A percentile compares a stretch with the other conserved stretches of the same genome.
phyloP scores from a whole-genome alignment of 371 early-diverging fungal species.

The Neoconidiobolus thromboides region DNA sequence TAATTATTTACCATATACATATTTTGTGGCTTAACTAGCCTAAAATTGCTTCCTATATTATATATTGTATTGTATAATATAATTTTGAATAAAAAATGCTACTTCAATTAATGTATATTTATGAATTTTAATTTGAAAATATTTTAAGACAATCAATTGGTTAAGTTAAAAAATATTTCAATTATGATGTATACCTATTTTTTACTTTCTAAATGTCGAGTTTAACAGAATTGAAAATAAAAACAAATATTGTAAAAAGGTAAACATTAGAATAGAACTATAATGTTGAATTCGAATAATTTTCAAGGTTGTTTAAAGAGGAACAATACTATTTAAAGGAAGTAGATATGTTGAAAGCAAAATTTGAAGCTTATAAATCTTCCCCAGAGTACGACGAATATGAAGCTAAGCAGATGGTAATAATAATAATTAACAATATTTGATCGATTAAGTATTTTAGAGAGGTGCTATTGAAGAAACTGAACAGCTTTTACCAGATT shows the following conservation, averaged over 20 bases:
- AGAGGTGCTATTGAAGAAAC: conserved; percentile 3
- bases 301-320: conserved; percentile 3
- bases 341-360: background rate
- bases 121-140: too few relatives aligned
- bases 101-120: too few relatives aligned
- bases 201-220: background rate
- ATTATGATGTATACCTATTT: too few relatives aligned
- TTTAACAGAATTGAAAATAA: background rate
- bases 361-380: background rate
- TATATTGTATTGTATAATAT: too few relatives aligned
- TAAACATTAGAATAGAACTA: background rate
- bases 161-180: too few relatives aligned
- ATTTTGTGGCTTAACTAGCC: too few relatives aligned
- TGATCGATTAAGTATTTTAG: background rate
- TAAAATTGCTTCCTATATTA: too few relatives aligned
- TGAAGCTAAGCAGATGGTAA: conserved; percentile 5
- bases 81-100: too few relatives aligned
- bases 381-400: conserved; percentile 1
- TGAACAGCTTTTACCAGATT: conserved; percentile 1
- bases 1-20: too few relatives aligned
- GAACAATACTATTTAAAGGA: conserved; percentile 6
- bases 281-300: background rate
- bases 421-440: background rate
- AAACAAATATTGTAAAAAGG: conserved; percentile 5
- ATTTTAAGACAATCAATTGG: too few relatives aligned